These are phyloP conservation scores for Neoboletus magnificus DNA, from an alignment of 768 basidiomycete genomes.

Conservation along the genomic window DNA sequence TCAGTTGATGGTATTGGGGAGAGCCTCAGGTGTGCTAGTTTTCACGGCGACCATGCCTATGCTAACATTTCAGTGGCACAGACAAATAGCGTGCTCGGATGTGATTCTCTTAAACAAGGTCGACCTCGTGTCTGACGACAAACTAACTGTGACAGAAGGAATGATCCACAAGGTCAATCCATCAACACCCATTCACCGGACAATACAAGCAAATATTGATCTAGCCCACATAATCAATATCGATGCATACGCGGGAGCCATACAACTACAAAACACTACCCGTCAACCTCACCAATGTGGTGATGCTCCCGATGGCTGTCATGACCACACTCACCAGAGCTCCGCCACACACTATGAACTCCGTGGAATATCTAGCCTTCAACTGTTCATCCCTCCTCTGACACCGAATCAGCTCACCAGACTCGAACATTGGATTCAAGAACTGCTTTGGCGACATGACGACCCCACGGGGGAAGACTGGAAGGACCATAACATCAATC, in stretches of 20 bases:
- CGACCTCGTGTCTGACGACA: conserved; percentile 59
- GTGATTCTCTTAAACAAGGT: conserved; percentile 90
- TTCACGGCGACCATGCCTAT: neutral
- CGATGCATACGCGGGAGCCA: conserved; percentile 65
- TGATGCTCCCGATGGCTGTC: conserved; percentile 28
- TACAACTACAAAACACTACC: conserved; percentile 22
- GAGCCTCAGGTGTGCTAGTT: conserved; percentile 62
- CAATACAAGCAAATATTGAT: conserved; percentile 69
- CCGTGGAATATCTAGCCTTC: conserved; percentile 80
- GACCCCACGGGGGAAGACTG: conserved; percentile 37
- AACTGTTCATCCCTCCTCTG: conserved; percentile 64
- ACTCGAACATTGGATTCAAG: conserved; percentile 80
- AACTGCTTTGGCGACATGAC: conserved; percentile 76
- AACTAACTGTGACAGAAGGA: conserved; percentile 49
- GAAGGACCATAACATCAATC: conserved; percentile 8
- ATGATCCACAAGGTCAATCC: conserved; percentile 78
- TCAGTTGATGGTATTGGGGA: conserved; percentile 66
- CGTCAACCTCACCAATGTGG: conserved; percentile 32
- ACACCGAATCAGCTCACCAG: conserved; percentile 41
- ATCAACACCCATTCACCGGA: conserved; percentile 68
- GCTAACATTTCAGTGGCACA: conserved; percentile 31
- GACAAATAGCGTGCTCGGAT: conserved; percentile 92
- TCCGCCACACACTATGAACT: conserved; percentile 59
- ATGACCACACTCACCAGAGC: conserved; percentile 33
- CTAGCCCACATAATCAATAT: conserved; percentile 76